Percentiles rank a stretch among this genome's conserved stretches.
phyloP scores from a whole-genome alignment of 2,329 filamentous ascomycete species.

The Tolypocladium inflatum region DNA sequence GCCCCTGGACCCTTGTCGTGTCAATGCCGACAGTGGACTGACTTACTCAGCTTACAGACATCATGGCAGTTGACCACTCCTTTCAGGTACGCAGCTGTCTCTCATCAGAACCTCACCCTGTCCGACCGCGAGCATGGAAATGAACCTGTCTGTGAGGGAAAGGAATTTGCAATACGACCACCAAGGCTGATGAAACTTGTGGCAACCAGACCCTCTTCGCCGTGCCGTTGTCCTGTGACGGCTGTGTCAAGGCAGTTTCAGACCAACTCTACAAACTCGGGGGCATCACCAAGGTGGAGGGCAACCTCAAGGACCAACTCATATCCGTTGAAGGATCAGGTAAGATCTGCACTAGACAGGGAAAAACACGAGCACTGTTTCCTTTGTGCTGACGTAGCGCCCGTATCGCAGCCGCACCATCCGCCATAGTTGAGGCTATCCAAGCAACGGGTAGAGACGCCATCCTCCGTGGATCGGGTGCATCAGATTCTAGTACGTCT shows the following conservation, averaged over 20 bases:
- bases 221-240: conserved; percentile 85
- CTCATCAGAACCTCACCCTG: conserved; percentile 8
- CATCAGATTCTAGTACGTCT: conserved; percentile 62
- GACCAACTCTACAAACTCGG: conserved; percentile 65
- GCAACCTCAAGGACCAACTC: conserved; percentile 72
- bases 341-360: conserved; percentile 21
- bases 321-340: conserved; percentile 78
- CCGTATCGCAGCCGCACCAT: conserved; percentile 58
- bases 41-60: conserved; percentile 12
- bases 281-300: conserved; percentile 76
- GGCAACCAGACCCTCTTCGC: conserved; percentile 74
- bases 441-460: conserved; percentile 87
- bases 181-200: conserved; percentile 23
- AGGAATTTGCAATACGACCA: neutral
- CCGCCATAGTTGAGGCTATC: conserved; percentile 79
- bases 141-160: neutral
- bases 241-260: conserved; percentile 81
- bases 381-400: neutral
- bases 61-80: conserved; percentile 33
- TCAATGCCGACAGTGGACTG: neutral
- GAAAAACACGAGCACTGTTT: neutral
- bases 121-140: neutral
- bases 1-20: neutral
- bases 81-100: conserved; percentile 30
- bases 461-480: conserved; percentile 82